Base-by-base conservation (phyloP, 768 basidiomycete species). In the Pulveroboletus sp. region DNA sequence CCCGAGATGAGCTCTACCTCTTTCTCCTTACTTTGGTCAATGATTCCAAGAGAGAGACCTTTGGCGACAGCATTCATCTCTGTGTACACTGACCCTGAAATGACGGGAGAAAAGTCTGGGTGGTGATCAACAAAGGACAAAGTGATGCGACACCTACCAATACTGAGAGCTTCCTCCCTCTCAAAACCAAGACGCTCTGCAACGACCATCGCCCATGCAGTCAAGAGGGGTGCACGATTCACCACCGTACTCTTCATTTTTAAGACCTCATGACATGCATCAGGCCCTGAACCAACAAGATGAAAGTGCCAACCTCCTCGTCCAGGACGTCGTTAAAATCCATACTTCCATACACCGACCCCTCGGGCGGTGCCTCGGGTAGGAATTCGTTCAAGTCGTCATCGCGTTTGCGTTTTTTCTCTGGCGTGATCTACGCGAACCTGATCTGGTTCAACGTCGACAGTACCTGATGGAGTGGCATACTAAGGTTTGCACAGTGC, bases 191-290 rank as follows among this genome's bases (percentile, higher is more conserved):
- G 74, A 35, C 83, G 76, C 58, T 92, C 89, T 4, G 90, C 87
- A 26, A 97, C 89, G 31, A 91, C 69, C 45, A 78, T 87, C 2
- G 91, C 83, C 95, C 95, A 98, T 2, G 88, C 92, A 48, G 85
- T 93, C 89, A 97, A 89, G 39, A 97, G 76, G 0, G 95, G 95
- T 1, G 95, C 94, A 21, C 95, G 83, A 67, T 98, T 98, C 39
- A 90, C 77, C 17, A 91, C 76, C 17, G 81, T 75, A 8, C 72
- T 75, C 56, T 90, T 85, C 17, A 66, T 68, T 53, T 66, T 72
- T 38, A 96, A 73, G 8, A 74, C 65, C 89, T 92, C 51, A 26
- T 47, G 26, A 21, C 39, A 39, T 4, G n/a, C 35, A 46, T 56
- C 37, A 43, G 48, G 14, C 15, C 9, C 27, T 28, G 4, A 36